phyloP scores from a whole-genome alignment of 495 filamentous ascomycete genomes.

The Chaetomium cochliodes region DNA sequence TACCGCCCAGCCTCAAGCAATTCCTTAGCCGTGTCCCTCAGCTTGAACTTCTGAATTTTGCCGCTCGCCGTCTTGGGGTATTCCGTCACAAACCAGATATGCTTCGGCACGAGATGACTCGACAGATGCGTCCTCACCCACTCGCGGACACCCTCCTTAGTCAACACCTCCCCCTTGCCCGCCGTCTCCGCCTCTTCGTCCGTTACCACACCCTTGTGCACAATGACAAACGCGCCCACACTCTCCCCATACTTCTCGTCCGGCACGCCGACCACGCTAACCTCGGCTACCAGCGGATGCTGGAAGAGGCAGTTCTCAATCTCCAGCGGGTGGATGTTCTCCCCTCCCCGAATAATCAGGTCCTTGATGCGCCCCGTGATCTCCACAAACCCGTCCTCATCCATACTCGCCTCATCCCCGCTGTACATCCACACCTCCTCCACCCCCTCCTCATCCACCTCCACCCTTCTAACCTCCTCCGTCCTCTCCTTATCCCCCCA shows the following conservation, averaged over 20 bases:
- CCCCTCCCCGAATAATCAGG: slow-evolving; percentile 84
- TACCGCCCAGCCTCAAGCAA: slow-evolving; percentile 20
- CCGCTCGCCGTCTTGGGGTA: slow-evolving; percentile 95
- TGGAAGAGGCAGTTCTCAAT: slow-evolving; percentile 87
- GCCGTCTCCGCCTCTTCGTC: slow-evolving; percentile 30
- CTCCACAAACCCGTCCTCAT: slow-evolving; percentile 64
- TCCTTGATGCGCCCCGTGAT: slow-evolving; percentile 77
- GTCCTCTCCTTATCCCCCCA: slow-evolving; percentile 72
- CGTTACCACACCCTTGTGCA: slow-evolving; percentile 41
- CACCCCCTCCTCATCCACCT: slow-evolving; percentile 47
- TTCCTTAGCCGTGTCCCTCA: slow-evolving; percentile 57
- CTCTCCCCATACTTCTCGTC: slow-evolving; percentile 84
- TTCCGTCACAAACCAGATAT: slow-evolving; percentile 78
- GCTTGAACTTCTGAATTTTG: slow-evolving; percentile 95
- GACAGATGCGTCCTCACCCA: slow-evolving; percentile 76
- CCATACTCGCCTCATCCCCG: slow-evolving; percentile 92
- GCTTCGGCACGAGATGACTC: slow-evolving; percentile 79
- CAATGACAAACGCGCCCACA: slow-evolving; percentile 78
- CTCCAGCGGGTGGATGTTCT: slow-evolving; percentile 95
- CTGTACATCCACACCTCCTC: slow-evolving; percentile 56
- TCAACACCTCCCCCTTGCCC: slow-evolving; percentile 35
- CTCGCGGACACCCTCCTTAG: slow-evolving; percentile 57
- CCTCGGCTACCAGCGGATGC: slow-evolving; percentile 66
- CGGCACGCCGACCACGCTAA: slow-evolving; percentile 77
- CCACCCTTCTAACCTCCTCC: slow-evolving; percentile 61